phyloP scores from a whole-genome alignment of 495 filamentous ascomycete genomes.

The Cetradonia linearis region DNA sequence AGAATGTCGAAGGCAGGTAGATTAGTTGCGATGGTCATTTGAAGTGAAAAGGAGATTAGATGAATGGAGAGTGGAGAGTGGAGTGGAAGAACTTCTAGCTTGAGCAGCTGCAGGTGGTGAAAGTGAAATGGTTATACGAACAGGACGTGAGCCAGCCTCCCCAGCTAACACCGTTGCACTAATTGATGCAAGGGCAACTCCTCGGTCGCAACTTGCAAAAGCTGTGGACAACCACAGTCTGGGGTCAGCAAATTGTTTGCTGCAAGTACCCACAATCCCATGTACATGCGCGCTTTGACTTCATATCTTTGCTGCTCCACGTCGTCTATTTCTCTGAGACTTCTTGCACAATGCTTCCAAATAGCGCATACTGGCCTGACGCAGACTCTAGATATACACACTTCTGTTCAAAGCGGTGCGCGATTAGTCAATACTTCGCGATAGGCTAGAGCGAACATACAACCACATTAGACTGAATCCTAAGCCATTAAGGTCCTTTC shows the following conservation, averaged over 20 bases:
- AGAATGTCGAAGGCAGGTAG: not conserved
- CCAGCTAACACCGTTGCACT: not conserved
- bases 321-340: not conserved
- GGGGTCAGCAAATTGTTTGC: not conserved
- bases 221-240: not conserved
- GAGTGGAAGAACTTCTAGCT: not conserved
- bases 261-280: not conserved
- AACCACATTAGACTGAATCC: not conserved
- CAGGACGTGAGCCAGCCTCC: conserved; percentile 1
- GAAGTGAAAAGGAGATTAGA: not conserved
- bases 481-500: not conserved
- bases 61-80: not conserved
- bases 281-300: not conserved
- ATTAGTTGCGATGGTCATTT: not conserved
- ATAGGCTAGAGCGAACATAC: conserved; percentile 1
- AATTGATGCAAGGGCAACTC: conserved; percentile 2
- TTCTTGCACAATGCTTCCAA: not conserved
- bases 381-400: not conserved
- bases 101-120: not conserved
- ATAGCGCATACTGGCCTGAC: not conserved
- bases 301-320: not conserved
- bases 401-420: not conserved
- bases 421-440: not conserved
- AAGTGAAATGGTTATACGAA: not conserved
- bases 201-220: not conserved